phyloP scores from a whole-genome alignment of 1,284 basidiomycete species.

The Puccinia sorghi region DNA sequence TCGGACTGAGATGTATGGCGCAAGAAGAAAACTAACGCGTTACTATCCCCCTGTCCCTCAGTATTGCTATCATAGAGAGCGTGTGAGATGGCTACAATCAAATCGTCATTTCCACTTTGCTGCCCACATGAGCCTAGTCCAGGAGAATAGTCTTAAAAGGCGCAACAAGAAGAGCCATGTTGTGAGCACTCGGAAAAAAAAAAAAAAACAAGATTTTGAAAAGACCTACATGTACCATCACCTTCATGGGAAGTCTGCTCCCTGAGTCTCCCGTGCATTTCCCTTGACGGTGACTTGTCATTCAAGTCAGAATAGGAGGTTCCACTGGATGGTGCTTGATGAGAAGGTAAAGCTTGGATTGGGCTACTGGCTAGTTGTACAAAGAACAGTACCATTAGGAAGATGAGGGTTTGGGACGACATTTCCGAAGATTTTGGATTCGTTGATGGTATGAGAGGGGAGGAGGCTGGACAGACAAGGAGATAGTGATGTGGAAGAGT shows the following conservation, averaged over 20 bases:
- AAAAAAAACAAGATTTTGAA: background rate
- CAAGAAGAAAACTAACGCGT: conserved; percentile 56
- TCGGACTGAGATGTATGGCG: background rate
- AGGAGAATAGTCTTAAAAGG: conserved; percentile 60
- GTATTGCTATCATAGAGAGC: conserved; percentile 66
- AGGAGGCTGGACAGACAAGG: background rate
- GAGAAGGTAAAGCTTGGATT: conserved; percentile 14
- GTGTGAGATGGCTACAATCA: conserved; percentile 68
- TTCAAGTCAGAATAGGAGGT: background rate
- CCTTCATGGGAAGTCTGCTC: conserved; percentile 6
- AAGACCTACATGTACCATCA: conserved; percentile 27
- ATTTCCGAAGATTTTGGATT: conserved; percentile 1
- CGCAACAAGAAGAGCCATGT: background rate
- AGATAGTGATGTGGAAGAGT: background rate
- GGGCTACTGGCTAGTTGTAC: background rate
- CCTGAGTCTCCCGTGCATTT: conserved; percentile 6
- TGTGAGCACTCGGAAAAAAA: background rate
- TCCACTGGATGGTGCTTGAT: conserved; percentile 7
- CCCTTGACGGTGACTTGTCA: background rate
- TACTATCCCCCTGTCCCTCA: conserved; percentile 56
- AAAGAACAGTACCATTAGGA: conserved; percentile 10
- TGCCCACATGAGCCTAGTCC: conserved; percentile 73
- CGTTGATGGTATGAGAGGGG: background rate
- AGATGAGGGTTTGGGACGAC: background rate
- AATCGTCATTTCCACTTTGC: conserved; percentile 63